Evolutionary conservation across 495 filamentous ascomycete genomes (phyloP), one percentile per base, ranked within the genome.

Genomic region (Trichoderma erinaceum): DNA sequence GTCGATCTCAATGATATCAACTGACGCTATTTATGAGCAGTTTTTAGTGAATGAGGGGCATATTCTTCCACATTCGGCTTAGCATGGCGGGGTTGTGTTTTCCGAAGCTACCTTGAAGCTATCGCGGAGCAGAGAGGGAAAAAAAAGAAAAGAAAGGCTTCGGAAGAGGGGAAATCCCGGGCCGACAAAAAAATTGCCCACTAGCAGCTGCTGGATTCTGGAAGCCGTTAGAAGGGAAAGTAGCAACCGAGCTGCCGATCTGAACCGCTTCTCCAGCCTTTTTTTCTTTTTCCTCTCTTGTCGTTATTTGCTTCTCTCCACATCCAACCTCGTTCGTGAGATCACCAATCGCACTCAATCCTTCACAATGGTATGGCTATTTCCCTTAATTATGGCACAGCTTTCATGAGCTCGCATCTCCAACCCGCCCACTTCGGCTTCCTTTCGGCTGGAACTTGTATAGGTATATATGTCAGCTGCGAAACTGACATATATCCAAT

Each of bases 351-450:
- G 41, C 63, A 65, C 25, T 13, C 52, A 23, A 48, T 66, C 64
- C 61, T 74, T 72, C 74, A 76, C 18, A 76, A 80, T 80, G 78
- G 78, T 79, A 75, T 41, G 75, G 68, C 32, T 46, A 27, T 56
- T 46, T 41, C 35, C 41, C 52, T 46, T 38, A 18, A 41, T 25
- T 3, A 15, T 7, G 63, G 29, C 27, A 29, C 63, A 64, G 4
- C 27, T 25, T 27, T 56, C 13, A 56, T 48, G 13, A 15, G 18
- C 4, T n/a, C 44, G 29, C 35, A 38, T 10, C 35, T 0, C 35
- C 3, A 48, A 6, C 12, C 7, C 44, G 0, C 44, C 44, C 44
- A 16, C n/a, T 6, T 11, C 4, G 44, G 15, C 44, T 48, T 4
- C 44, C n/a, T 15, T 6, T 48, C 44, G 44, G 44, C n/a, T 48